phyloP scores from a whole-genome alignment of 345 rosid species.

The Gossypium arboreum region DNA sequence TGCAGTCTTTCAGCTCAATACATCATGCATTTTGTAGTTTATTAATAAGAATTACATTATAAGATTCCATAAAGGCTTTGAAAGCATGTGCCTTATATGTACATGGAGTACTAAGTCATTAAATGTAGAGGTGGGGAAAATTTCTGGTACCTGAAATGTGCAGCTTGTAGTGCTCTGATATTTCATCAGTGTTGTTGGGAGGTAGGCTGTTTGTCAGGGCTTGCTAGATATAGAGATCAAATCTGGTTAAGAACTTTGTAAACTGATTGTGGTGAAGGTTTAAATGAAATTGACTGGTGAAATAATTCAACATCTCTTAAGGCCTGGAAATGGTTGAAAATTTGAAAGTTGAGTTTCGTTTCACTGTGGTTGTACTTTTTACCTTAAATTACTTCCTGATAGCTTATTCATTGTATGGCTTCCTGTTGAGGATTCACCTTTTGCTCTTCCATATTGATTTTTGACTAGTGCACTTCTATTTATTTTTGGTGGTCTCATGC shows the following conservation, averaged over 20 bases:
- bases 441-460: neutral
- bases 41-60: neutral
- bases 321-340: neutral
- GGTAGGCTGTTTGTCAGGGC: neutral
- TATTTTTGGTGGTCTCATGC: constrained; percentile 10
- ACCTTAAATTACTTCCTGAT: neutral
- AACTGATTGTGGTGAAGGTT: constrained; percentile 2
- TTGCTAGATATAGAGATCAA: neutral
- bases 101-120: neutral
- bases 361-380: neutral
- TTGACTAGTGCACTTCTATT: neutral
- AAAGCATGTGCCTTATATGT: neutral
- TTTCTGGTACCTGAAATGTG: neutral
- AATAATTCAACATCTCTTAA: neutral
- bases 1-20: neutral
- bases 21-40: constrained; percentile 3
- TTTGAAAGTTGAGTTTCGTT: constrained; percentile 2
- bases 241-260: neutral
- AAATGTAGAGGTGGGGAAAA: neutral
- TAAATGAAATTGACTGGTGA: neutral
- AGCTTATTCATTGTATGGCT: neutral
- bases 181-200: neutral
- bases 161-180: neutral
- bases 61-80: neutral
- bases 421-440: neutral